These are phyloP conservation scores for Chalaropsis thielavioides DNA, from an alignment of 2,329 filamentous ascomycete species.

Conservation along the genomic window DNA sequence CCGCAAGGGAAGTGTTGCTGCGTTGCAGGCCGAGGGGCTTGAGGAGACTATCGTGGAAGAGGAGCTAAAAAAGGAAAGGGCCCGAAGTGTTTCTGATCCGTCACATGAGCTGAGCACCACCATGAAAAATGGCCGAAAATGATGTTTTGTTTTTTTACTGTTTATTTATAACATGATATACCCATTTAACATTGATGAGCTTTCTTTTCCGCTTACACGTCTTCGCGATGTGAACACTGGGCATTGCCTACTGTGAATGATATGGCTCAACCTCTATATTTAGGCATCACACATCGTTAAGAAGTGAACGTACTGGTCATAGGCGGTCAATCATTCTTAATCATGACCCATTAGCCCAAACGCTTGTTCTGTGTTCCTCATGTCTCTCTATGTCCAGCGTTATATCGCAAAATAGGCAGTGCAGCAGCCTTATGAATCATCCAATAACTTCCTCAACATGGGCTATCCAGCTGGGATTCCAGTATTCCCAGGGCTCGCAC, in stretches of 20 bases:
- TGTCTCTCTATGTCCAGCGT: not conserved
- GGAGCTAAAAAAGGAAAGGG: conserved; percentile 38
- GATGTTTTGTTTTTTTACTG: conserved; percentile 10
- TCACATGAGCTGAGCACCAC: conserved; percentile 16
- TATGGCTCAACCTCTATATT: not conserved
- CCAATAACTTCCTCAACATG: conserved; percentile 21
- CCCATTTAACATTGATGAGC: not conserved
- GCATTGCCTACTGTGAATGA: not conserved
- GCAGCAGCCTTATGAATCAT: not conserved
- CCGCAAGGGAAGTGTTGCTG: conserved; percentile 15
- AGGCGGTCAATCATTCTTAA: not conserved
- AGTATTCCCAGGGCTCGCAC: conserved; percentile 71
- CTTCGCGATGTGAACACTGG: not conserved
- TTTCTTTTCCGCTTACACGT: not conserved
- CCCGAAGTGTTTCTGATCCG: conserved; percentile 38
- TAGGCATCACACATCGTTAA: not conserved
- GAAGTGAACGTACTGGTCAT: not conserved
- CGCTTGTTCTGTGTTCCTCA: conserved; percentile 3
- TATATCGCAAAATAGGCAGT: not conserved
- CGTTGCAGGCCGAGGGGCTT: conserved; percentile 7
- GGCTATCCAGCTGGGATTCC: conserved; percentile 66
- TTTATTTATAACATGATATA: not conserved
- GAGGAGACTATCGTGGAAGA: conserved; percentile 21
- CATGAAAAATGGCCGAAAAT: not conserved
- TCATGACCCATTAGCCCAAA: not conserved